A percentile compares a stretch with the other conserved stretches of the same genome.
Conservation (phyloP, 164 flowering plant species). For the Tinospora cordifolia region DNA sequence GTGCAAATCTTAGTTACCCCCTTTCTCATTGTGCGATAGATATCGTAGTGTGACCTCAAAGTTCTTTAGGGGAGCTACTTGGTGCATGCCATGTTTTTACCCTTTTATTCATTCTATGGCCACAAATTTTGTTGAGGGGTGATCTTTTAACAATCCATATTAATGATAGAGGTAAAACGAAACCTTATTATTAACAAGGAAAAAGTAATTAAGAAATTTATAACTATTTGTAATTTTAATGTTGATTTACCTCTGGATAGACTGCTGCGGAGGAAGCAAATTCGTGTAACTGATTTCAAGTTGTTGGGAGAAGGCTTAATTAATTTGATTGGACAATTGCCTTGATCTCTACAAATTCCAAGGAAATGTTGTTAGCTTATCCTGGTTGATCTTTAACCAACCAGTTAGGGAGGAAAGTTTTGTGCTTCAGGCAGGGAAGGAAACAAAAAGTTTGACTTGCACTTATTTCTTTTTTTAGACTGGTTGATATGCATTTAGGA, state of each 20-base stretch:
- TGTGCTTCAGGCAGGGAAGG: not conserved
- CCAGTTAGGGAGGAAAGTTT: not conserved
- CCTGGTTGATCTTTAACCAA: not conserved
- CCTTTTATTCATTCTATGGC: too few species aligned
- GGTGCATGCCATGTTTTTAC: not conserved
- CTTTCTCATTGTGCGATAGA: not conserved
- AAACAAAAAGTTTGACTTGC: not conserved
- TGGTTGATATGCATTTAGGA: not conserved
- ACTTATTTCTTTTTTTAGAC: not conserved
- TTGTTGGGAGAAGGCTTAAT: too few species aligned
- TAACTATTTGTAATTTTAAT: too few species aligned
- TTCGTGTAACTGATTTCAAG: too few species aligned
- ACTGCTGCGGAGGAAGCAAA: too few species aligned
- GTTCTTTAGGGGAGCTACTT: not conserved
- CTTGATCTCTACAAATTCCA: not conserved
- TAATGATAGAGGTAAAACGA: too few species aligned
- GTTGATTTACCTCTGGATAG: too few species aligned
- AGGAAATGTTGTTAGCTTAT: not conserved
- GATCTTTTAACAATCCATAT: too few species aligned
- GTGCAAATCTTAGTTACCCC: not conserved
- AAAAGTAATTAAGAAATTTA: too few species aligned
- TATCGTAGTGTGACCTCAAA: not conserved
- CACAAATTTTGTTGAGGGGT: not conserved
- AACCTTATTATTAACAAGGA: too few species aligned
- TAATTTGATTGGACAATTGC: not conserved